phyloP scores from a whole-genome alignment of 164 flowering plant genomes.

The Stephania yunnanensis region DNA sequence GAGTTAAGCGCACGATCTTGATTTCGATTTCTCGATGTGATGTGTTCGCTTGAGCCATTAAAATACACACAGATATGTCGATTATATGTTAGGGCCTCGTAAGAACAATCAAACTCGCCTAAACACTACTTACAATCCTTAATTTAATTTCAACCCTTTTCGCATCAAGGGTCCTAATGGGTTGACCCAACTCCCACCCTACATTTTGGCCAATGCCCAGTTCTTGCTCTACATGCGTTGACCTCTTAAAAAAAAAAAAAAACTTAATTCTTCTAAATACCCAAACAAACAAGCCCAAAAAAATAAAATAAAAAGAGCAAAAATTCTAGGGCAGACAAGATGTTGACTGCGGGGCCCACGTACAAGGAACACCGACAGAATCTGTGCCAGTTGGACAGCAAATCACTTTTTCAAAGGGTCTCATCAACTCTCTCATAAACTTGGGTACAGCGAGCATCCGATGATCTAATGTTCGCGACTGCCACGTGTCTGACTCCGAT shows the following conservation, averaged over 20 bases:
- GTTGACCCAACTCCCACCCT: background rate
- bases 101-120: no score
- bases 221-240: background rate
- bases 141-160: no score
- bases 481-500: background rate
- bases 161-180: background rate
- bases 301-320: no score
- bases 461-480: background rate
- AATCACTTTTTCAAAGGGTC: background rate
- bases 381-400: constrained; percentile 1
- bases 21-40: no score
- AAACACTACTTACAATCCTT: no score
- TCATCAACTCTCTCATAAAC: no score
- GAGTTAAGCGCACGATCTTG: no score
- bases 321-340: background rate
- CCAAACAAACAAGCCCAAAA: no score
- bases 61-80: no score
- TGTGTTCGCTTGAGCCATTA: no score
- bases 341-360: background rate
- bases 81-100: no score
- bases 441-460: background rate
- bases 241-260: background rate
- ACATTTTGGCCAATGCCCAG: background rate
- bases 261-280: background rate
- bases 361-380: background rate